Evolutionary conservation across 2,329 filamentous ascomycete genomes (phyloP).

Genomic region (Penicillium sp.): DNA sequence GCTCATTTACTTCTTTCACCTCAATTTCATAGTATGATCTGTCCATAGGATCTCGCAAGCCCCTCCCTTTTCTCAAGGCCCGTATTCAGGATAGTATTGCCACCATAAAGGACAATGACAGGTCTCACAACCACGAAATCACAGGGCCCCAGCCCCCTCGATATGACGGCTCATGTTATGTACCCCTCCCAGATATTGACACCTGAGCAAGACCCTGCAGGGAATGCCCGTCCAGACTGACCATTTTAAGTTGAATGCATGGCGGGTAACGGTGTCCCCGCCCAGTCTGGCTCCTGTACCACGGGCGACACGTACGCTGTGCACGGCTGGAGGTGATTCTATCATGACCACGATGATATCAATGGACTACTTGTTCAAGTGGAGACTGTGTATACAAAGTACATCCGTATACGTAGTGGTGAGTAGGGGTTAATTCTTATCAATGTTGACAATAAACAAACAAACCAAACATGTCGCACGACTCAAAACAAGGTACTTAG

Average conservation of each 20-base stretch:
- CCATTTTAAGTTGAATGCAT: constrained; percentile 6
- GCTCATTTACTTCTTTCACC: constrained; percentile 1
- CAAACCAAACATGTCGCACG: neutral
- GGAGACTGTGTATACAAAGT: neutral
- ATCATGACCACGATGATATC: neutral
- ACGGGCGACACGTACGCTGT: constrained; percentile 6
- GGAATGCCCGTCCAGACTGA: neutral
- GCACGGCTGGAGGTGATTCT: neutral
- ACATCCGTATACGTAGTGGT: neutral
- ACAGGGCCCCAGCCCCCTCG: neutral
- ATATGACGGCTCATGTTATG: neutral
- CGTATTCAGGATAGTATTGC: neutral
- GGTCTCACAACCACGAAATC: neutral
- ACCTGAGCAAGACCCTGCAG: constrained; percentile 6
- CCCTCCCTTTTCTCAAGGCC: neutral
- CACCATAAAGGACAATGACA: neutral
- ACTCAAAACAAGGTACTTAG: neutral
- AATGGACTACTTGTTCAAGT: neutral
- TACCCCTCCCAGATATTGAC: neutral
- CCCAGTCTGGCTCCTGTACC: neutral
- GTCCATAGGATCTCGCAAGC: neutral
- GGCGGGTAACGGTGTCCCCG: neutral
- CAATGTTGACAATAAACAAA: neutral
- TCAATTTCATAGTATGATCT: neutral
- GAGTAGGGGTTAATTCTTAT: neutral